A percentile compares a stretch with the other conserved stretches of the same genome.
phyloP scores from a whole-genome alignment of 1,139 yeast genomes.

The Hemisphaericaspora xylofermentans region DNA sequence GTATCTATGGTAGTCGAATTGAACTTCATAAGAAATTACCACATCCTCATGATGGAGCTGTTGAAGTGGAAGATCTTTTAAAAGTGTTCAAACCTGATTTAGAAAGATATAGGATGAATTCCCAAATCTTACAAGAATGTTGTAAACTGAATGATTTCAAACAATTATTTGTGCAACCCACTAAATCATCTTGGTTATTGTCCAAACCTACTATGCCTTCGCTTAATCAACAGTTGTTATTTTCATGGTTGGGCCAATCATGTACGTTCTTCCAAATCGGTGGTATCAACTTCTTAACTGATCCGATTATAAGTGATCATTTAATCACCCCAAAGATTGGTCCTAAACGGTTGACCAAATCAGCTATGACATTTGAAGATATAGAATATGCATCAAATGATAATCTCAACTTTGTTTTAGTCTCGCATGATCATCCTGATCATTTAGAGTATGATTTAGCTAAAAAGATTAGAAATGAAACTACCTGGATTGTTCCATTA shows the following conservation, averaged over 20 bases:
- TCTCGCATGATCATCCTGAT: conserved; percentile 94
- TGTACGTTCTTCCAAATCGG: conserved; percentile 74
- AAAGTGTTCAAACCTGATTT: conserved; percentile 61
- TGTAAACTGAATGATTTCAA: conserved; percentile 21
- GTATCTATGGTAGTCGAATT: conserved; percentile 62
- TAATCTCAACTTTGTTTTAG: conserved; percentile 67
- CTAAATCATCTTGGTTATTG: conserved; percentile 5
- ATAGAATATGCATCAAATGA: conserved; percentile 52
- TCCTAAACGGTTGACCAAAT: conserved; percentile 73
- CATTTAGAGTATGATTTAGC: conserved; percentile 73
- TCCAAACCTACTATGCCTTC: conserved; percentile 19
- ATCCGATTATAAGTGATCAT: conserved; percentile 76
- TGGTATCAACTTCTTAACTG: conserved; percentile 75
- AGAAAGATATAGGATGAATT: conserved; percentile 39
- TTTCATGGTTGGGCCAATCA: conserved; percentile 94
- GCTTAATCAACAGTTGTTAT: conserved; percentile 50
- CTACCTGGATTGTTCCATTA: conserved; percentile 82
- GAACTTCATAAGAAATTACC: conserved; percentile 39
- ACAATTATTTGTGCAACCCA: conserved; percentile 11
- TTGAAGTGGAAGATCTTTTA: conserved; percentile 50
- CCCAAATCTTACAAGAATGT: conserved; percentile 30
- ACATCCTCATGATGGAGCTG: conserved; percentile 48
- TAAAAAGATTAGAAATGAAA: conserved; percentile 54
- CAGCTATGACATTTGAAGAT: conserved; percentile 65
- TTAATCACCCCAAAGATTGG: conserved; percentile 66